Evolutionary conservation across 768 basidiomycete genomes (phyloP), one percentile per base, ranked within the genome.

Genomic region (Suillus paluster): DNA sequence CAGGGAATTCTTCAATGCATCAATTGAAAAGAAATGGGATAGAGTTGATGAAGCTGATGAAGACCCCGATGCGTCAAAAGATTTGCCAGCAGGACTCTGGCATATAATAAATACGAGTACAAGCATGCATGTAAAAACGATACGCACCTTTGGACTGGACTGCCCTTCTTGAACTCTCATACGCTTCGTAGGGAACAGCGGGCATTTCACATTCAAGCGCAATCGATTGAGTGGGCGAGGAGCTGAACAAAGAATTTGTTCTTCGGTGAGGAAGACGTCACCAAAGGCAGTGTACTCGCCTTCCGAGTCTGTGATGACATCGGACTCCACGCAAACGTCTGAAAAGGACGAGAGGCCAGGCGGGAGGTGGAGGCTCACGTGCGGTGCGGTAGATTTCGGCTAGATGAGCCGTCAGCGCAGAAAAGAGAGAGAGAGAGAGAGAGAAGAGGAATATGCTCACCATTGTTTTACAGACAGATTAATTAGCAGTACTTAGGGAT

Each of bases 241-340:
- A 2, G 60, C 53, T 4, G 66, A 71, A 0, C 77, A 78, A 5
- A 80, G 63, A 36, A 76, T 76, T 30, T 76, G 71, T 27, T 73
- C 65, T 46, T 80, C 77, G 25, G 76, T 68, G 1, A 79, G 70
- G 1, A 6, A 81, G 80, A 83, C 78, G 25, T 84, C 81, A 9
- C 84, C 83, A 44, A 74, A 84, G 11, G 74, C 79, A 30, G 70
- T 79, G 64, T 83, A 66, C 60, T 78, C 75, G n/a, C 80, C 75
- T 9, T 81, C 75, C 1, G 23, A 30, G 25, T 66, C 64, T 5
- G 23, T 25, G 54, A 38, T 39, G 39, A 9, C 17, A 25, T 39
- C 25, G 10, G 25, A 27, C 23, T 39, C 23, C 5, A 19, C 25
- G 25, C 38, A 25, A 25, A 27, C 54, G 11, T 55, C 38, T 39